Evolutionary conservation across 108 stramenopile species (phyloP).

Genomic region (Cyclotella cryptica): DNA sequence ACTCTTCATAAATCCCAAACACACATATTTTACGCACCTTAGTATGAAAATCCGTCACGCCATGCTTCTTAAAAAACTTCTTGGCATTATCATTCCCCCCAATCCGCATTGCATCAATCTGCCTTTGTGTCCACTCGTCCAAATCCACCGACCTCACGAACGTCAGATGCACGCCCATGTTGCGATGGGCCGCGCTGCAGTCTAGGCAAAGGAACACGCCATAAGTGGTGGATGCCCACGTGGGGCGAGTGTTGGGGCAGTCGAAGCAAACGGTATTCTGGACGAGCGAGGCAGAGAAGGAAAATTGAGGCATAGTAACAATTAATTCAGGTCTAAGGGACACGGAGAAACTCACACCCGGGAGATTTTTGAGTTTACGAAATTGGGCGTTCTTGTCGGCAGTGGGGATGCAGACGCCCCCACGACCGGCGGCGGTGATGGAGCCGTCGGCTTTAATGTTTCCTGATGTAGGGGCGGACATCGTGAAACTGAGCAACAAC

Average conservation of each 20-base stretch:
- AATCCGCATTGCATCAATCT: conserved; percentile 91
- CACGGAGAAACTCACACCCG: conserved; percentile 23
- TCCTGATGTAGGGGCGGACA: conserved; percentile 52
- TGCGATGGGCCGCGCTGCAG: conserved; percentile 90
- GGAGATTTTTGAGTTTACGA: conserved; percentile 83
- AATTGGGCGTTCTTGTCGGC: conserved; percentile 85
- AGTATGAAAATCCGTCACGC: conserved; percentile 76
- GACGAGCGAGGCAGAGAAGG: neutral
- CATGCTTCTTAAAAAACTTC: conserved; percentile 86
- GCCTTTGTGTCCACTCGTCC: conserved; percentile 94
- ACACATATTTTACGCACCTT: conserved; percentile 41
- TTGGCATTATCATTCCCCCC: conserved; percentile 90
- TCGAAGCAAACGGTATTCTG: conserved; percentile 91
- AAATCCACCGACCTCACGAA: conserved; percentile 91
- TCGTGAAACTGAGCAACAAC: neutral
- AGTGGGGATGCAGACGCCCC: conserved; percentile 82
- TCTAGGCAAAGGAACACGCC: conserved; percentile 95
- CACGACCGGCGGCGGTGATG: conserved; percentile 89
- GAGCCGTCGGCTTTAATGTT: conserved; percentile 87
- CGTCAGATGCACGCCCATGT: conserved; percentile 91
- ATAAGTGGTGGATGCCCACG: conserved; percentile 94
- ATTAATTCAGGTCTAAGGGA: neutral
- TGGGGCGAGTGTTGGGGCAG: conserved; percentile 92
- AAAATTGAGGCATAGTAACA: neutral
- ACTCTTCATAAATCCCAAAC: neutral